phyloP scores from a whole-genome alignment of 306 rosid species.

The Lathyrus tuberosus region DNA sequence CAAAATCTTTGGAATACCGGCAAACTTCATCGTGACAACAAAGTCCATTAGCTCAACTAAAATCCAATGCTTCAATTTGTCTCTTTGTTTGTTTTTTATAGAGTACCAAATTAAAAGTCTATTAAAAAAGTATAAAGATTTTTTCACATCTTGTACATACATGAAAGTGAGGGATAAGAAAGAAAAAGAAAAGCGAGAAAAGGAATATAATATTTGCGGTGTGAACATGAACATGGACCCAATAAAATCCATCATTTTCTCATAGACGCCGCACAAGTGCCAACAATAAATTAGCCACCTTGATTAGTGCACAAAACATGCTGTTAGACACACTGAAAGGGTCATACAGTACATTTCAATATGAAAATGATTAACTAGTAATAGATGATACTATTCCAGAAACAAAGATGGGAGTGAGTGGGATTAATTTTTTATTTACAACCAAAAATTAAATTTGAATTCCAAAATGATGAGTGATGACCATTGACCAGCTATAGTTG shows the following conservation, averaged over 20 bases:
- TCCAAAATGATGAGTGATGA: constrained; percentile 11
- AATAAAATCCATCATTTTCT: background rate
- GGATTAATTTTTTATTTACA: constrained; percentile 5
- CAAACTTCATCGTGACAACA: background rate
- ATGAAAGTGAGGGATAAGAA: too few relatives aligned
- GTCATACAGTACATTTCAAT: constrained; percentile 11
- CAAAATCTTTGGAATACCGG: background rate
- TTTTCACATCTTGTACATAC: too few relatives aligned
- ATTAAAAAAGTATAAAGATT: too few relatives aligned
- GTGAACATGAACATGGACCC: constrained; percentile 18
- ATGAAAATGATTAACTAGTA: constrained; percentile 14
- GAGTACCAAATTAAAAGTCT: background rate
- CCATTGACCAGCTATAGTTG: constrained; percentile 8
- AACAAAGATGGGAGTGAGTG: constrained; percentile 4
- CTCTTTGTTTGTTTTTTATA: background rate
- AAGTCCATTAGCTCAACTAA: constrained; percentile 1
- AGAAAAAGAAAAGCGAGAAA: too few relatives aligned
- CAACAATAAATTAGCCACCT: constrained; percentile 30
- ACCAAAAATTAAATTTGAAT: constrained; percentile 5
- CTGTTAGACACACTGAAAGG: background rate
- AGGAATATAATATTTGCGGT: background rate
- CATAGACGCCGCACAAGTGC: background rate
- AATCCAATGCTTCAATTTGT: background rate
- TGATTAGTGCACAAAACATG: constrained; percentile 25
- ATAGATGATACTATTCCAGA: background rate